phyloP scores from a whole-genome alignment of 768 basidiomycete genomes.

The Suillus brevipes region DNA sequence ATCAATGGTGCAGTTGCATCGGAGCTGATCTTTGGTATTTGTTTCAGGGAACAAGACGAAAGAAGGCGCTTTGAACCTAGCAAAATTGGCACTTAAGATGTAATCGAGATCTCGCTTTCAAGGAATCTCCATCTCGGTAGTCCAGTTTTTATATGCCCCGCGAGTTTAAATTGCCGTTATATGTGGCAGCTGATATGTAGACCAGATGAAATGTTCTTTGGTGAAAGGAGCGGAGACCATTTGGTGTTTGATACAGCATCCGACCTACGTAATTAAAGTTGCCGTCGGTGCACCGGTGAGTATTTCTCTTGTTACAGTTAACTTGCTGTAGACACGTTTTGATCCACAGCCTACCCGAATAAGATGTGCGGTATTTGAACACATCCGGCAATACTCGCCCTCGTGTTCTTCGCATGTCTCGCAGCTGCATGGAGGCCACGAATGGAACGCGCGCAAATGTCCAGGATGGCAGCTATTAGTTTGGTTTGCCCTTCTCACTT shows the following conservation, averaged over 20 bases:
- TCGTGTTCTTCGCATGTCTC: slow-evolving; percentile 35
- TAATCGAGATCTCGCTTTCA: slow-evolving; percentile 17
- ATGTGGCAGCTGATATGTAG: neutral
- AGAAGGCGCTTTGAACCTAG: slow-evolving; percentile 83
- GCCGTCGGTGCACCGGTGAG: neutral
- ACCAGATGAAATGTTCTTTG: neutral
- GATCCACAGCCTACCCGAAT: neutral
- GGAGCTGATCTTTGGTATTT: slow-evolving; percentile 2
- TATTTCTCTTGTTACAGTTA: neutral
- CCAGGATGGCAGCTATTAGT: slow-evolving; percentile 20
- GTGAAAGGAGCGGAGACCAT: slow-evolving; percentile 1
- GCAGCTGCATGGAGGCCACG: slow-evolving; percentile 21
- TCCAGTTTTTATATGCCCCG: neutral
- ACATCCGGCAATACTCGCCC: slow-evolving; percentile 12
- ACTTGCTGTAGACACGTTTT: slow-evolving; percentile 7
- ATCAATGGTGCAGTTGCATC: slow-evolving; percentile 10
- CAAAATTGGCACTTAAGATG: slow-evolving; percentile 58
- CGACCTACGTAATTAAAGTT: neutral
- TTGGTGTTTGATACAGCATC: neutral
- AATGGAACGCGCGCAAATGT: slow-evolving; percentile 22
- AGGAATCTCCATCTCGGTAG: slow-evolving; percentile 5
- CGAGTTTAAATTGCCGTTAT: slow-evolving; percentile 4
- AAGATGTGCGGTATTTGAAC: neutral
- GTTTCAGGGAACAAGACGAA: slow-evolving; percentile 80
- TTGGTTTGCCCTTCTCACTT: neutral